phyloP scores from a whole-genome alignment of 2,329 filamentous ascomycete species.

The Fusarium mangiferae region DNA sequence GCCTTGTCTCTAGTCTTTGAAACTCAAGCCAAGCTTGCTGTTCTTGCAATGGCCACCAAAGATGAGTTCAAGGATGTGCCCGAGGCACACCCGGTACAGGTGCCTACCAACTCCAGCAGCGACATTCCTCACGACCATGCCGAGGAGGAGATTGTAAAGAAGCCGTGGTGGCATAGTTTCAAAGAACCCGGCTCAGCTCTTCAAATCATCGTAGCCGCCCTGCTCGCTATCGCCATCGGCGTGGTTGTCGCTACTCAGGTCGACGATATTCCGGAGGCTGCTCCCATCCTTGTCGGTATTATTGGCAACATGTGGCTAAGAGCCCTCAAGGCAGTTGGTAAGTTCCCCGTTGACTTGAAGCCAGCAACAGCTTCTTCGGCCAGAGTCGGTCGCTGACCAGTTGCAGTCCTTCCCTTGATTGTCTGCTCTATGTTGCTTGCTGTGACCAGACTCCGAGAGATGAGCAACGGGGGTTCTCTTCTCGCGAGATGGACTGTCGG shows the following conservation, averaged over 20 bases:
- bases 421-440: constrained; percentile 63
- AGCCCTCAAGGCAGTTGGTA: constrained; percentile 59
- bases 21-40: constrained; percentile 20
- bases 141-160: constrained; percentile 41
- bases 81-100: constrained; percentile 23
- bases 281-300: constrained; percentile 56
- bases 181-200: constrained; percentile 57
- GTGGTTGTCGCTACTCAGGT: constrained; percentile 56
- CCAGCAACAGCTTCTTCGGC: neutral
- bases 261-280: constrained; percentile 55
- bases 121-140: constrained; percentile 14
- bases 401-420: constrained; percentile 61
- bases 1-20: constrained; percentile 2
- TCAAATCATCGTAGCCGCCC: constrained; percentile 61
- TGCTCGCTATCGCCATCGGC: constrained; percentile 61
- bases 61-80: constrained; percentile 34
- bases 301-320: constrained; percentile 62
- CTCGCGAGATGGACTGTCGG: constrained; percentile 61
- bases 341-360: constrained; percentile 24
- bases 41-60: constrained; percentile 29
- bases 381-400: neutral
- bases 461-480: constrained; percentile 55
- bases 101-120: constrained; percentile 32
- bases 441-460: constrained; percentile 58
- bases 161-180: constrained; percentile 51